phyloP scores from a whole-genome alignment of 129 eudicot genomes.

The Arctium lappa region DNA sequence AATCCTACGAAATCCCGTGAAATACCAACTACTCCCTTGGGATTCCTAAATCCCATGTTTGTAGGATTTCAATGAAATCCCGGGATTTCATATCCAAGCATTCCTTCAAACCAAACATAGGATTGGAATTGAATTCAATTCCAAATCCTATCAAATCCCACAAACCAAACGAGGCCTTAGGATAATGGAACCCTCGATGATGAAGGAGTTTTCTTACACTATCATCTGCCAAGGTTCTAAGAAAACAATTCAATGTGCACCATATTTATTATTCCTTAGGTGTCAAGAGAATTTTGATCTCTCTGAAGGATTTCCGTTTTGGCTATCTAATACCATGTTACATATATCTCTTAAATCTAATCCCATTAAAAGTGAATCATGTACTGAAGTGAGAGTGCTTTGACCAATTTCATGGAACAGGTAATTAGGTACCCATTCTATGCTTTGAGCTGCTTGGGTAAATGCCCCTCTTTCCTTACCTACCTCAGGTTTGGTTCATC shows the following conservation, averaged over 20 bases:
- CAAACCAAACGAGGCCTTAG: no score
- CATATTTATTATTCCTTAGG: background rate
- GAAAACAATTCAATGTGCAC: background rate
- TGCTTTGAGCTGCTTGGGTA: slow-evolving; percentile 65
- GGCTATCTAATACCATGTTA: background rate
- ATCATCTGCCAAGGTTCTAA: background rate
- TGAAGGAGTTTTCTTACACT: background rate
- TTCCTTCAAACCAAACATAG: no score
- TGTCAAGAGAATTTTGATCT: background rate
- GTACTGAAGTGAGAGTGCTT: background rate
- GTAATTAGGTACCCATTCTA: slow-evolving; percentile 77
- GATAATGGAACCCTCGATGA: background rate
- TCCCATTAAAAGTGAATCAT: background rate
- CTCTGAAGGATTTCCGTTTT: background rate
- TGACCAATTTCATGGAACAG: slow-evolving; percentile 37
- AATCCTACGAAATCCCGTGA: no score
- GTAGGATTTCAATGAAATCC: no score
- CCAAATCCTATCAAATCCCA: no score
- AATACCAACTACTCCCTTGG: no score
- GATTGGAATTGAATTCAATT: no score
- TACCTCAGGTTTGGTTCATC: slow-evolving; percentile 61
- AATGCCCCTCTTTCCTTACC: slow-evolving; percentile 62
- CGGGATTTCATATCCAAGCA: no score
- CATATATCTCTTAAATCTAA: background rate
- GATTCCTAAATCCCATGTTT: no score